A percentile compares a stretch with the other conserved stretches of the same genome.
These are phyloP conservation scores for Paratinospora sagittata DNA, from an alignment of 164 flowering plant species.

Conservation along the genomic window DNA sequence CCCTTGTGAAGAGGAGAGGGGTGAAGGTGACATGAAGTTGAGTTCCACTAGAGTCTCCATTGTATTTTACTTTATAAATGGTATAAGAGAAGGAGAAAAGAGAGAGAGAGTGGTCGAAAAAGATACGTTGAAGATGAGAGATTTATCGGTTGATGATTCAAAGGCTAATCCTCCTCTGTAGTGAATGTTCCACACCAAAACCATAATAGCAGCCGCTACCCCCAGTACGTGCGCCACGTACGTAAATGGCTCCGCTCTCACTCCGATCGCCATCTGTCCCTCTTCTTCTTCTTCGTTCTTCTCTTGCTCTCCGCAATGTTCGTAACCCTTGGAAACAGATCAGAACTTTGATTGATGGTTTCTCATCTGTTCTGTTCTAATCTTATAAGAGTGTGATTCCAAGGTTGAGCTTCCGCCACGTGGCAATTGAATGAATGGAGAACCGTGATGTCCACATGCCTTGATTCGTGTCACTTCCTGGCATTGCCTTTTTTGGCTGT, in stretches of 20 bases:
- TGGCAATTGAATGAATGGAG: neutral
- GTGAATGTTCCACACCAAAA: conserved; percentile 68
- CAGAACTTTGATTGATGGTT: too few relatives aligned
- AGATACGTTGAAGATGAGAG: conserved; percentile 80
- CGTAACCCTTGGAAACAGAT: too few relatives aligned
- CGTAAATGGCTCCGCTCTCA: conserved; percentile 39
- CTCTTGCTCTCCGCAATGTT: neutral
- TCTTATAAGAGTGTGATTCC: too few relatives aligned
- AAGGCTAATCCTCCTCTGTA: conserved; percentile 89
- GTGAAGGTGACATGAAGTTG: too few relatives aligned
- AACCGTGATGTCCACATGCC: neutral
- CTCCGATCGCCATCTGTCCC: conserved; percentile 39
- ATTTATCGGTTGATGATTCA: conserved; percentile 47
- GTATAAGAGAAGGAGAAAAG: neutral
- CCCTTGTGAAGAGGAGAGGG: too few relatives aligned
- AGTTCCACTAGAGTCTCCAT: too few relatives aligned
- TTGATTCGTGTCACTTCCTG: neutral
- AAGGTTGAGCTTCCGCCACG: neutral
- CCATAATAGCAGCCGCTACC: conserved; percentile 46
- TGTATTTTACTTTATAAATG: too few relatives aligned
- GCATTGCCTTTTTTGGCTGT: neutral
- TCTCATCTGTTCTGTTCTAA: too few relatives aligned
- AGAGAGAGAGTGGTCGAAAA: neutral
- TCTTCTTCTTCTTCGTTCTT: neutral
- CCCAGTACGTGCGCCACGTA: conserved; percentile 56